Percentiles rank a stretch among this genome's conserved stretches.
These are phyloP conservation scores for Castanopsis chinensis DNA, from an alignment of 306 rosid genomes.

Conservation along the genomic window DNA sequence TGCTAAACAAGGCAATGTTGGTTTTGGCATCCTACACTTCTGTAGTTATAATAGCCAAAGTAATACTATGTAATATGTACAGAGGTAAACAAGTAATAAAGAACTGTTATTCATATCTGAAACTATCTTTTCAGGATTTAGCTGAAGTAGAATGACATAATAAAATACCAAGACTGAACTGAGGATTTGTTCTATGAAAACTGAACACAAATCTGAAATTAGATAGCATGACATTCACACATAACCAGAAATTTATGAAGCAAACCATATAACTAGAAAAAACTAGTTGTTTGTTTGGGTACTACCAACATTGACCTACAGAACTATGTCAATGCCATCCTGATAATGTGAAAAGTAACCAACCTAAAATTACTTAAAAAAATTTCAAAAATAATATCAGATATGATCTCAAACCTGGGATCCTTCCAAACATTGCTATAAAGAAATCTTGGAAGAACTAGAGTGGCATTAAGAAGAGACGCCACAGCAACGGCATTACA, in stretches of 20 bases:
- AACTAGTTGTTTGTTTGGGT: not conserved
- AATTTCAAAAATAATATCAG: not conserved
- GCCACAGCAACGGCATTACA: constrained; percentile 95
- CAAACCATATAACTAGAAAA: not conserved
- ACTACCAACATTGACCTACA: not conserved
- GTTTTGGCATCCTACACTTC: not conserved
- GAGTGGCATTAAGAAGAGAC: constrained; percentile 86
- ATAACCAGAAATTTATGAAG: not conserved
- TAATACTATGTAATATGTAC: not conserved
- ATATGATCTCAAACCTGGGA: constrained; percentile 62
- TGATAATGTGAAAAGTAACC: not conserved
- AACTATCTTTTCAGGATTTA: not conserved
- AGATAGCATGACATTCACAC: not conserved
- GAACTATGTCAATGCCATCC: not conserved
- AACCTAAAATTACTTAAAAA: not conserved
- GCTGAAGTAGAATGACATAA: not conserved
- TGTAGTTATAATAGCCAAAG: not conserved
- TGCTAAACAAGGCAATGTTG: not conserved
- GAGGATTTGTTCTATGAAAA: not conserved
- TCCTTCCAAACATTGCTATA: constrained; percentile 99
- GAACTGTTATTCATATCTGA: not conserved
- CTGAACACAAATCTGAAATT: not conserved
- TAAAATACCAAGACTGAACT: not conserved
- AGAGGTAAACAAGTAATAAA: not conserved
- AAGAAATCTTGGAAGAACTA: constrained; percentile 73